Evolutionary conservation across 306 rosid genomes (phyloP).

Genomic region (Glycine latifolia): DNA sequence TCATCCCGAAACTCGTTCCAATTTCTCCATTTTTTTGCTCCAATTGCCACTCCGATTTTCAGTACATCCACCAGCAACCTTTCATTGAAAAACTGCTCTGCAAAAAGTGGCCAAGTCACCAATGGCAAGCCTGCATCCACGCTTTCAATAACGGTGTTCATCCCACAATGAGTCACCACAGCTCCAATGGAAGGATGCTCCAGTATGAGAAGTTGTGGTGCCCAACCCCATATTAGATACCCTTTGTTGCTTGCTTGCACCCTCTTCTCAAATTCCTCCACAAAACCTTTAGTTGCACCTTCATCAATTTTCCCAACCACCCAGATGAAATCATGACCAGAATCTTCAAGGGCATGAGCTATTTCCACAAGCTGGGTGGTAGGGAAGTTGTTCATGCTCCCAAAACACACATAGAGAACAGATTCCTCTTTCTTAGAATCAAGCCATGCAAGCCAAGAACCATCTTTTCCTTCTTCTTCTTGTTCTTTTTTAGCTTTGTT

Average conservation of each 20-base stretch:
- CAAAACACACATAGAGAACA: no score
- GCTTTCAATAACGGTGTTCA: no score
- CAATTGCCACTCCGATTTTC: neutral
- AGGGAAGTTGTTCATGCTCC: neutral
- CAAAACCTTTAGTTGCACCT: neutral
- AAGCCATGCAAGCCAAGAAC: constrained; percentile 12
- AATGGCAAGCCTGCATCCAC: no score
- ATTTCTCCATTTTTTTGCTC: neutral
- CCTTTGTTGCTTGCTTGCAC: neutral
- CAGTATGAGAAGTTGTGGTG: neutral
- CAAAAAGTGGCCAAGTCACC: constrained; percentile 15
- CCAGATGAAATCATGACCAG: no score
- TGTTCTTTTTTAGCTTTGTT: neutral
- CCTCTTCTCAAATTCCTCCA: constrained; percentile 14
- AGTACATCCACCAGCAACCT: neutral
- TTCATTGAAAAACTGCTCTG: constrained; percentile 13
- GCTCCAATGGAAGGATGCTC: no score
- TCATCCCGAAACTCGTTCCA: neutral
- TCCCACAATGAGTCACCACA: no score
- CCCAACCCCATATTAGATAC: constrained; percentile 17
- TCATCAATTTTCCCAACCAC: neutral
- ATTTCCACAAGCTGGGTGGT: neutral
- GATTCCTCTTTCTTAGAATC: no score
- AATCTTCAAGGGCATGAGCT: no score
- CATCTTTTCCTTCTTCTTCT: neutral